Evolutionary conservation across 2,329 filamentous ascomycete genomes (phyloP).

Genomic region (Ascochyta pisi): DNA sequence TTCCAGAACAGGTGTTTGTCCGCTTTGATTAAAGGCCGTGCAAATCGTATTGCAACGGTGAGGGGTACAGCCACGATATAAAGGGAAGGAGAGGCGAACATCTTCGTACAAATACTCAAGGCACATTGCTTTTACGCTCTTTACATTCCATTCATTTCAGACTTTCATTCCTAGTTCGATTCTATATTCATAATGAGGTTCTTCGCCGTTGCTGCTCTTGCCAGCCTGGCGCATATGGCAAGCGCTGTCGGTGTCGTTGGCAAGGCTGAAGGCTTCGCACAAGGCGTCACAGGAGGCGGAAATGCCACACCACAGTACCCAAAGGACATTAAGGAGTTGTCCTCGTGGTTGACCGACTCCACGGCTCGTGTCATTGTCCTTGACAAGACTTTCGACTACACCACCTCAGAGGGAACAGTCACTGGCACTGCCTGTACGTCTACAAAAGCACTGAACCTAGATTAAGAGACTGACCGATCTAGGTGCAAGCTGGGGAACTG

Average conservation of each 20-base stretch:
- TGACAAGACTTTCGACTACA: slow-evolving; percentile 36
- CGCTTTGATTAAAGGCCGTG: slow-evolving; percentile 7
- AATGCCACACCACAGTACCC: slow-evolving; percentile 19
- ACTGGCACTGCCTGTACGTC: slow-evolving; percentile 20
- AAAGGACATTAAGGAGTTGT: slow-evolving; percentile 21
- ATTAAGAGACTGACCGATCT: background rate
- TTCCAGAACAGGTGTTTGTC: background rate
- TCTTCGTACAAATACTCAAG: background rate
- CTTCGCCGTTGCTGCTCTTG: slow-evolving; percentile 11
- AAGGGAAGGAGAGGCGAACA: background rate
- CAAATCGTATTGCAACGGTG: background rate
- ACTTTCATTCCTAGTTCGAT: slow-evolving; percentile 1
- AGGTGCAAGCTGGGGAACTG: slow-evolving; percentile 24
- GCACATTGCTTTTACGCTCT: background rate
- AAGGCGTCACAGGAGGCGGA: slow-evolving; percentile 20
- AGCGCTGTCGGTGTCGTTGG: slow-evolving; percentile 16
- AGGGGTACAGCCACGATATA: background rate
- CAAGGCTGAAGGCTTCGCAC: slow-evolving; percentile 17
- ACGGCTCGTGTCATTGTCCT: slow-evolving; percentile 48
- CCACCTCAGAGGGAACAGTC: slow-evolving; percentile 28
- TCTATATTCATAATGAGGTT: slow-evolving; percentile 9
- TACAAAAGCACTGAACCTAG: background rate
- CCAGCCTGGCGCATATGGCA: slow-evolving; percentile 16
- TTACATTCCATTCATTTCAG: background rate
- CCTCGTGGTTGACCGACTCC: slow-evolving; percentile 33